Evolutionary conservation across 148 eudicot genomes (phyloP).

Genomic region (Fallopia convolvulus): DNA sequence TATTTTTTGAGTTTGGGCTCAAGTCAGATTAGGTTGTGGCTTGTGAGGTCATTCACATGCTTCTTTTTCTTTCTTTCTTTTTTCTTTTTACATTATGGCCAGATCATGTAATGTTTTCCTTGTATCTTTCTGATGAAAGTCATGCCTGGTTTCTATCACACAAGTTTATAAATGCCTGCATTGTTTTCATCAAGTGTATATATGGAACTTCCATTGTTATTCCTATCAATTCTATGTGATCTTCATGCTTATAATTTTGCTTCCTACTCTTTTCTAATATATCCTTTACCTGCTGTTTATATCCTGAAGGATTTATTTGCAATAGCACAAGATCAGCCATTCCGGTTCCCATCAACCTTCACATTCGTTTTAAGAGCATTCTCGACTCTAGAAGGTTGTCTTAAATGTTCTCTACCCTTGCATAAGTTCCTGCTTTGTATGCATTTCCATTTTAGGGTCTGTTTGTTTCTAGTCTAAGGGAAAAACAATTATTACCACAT

Average conservation of each 20-base stretch:
- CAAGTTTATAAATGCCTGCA: background rate
- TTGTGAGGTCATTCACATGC: background rate
- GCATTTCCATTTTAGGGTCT: background rate
- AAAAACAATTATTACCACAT: background rate
- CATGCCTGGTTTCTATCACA: background rate
- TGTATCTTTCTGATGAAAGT: background rate
- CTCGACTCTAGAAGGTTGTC: constrained; percentile 94
- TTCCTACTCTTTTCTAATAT: constrained; percentile 1
- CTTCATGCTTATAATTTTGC: background rate
- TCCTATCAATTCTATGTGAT: background rate
- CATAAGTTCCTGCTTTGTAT: background rate
- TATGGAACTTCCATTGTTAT: background rate
- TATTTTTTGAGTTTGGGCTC: background rate
- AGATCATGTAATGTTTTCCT: background rate
- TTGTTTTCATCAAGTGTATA: background rate
- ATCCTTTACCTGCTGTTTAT: background rate
- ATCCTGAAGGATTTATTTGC: constrained; percentile 90
- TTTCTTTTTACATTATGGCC: background rate
- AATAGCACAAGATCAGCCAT: constrained; percentile 96
- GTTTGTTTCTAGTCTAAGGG: background rate
- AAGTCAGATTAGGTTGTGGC: background rate
- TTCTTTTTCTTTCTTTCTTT: background rate
- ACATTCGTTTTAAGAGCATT: constrained; percentile 93
- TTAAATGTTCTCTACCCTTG: constrained; percentile 5
- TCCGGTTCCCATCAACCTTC: constrained; percentile 95